Percentiles rank a stretch among this genome's conserved stretches.
These are phyloP conservation scores for Neurospora sp. DNA, from an alignment of 495 filamentous ascomycete genomes.

Conservation along the genomic window DNA sequence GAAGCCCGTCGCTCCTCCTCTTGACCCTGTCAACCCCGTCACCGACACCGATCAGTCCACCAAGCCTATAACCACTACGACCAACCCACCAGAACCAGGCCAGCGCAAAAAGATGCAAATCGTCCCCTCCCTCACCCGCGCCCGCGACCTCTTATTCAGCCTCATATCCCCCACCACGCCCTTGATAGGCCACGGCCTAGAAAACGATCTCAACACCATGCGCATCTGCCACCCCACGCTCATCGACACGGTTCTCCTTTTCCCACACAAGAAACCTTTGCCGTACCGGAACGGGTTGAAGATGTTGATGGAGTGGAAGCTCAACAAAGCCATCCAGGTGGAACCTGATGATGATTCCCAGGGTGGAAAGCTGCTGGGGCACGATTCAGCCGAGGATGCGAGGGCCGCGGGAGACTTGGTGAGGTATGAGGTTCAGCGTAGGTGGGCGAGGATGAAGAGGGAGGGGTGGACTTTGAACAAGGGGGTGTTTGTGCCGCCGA, in stretches of 20 bases:
- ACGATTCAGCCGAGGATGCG: conserved; percentile 86
- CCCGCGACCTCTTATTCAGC: conserved; percentile 61
- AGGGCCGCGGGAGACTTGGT: conserved; percentile 80
- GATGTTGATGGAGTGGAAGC: conserved; percentile 48
- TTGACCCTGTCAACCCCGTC: not conserved
- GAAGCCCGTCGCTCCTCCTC: conserved; percentile 1
- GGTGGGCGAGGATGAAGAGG: conserved; percentile 52
- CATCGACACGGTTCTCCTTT: conserved; percentile 80
- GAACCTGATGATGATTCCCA: conserved; percentile 38
- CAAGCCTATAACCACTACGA: not conserved
- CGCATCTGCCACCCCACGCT: conserved; percentile 76
- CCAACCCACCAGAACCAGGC: not conserved
- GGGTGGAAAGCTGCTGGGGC: conserved; percentile 39
- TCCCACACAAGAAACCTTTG: conserved; percentile 62
- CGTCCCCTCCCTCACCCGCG: conserved; percentile 57
- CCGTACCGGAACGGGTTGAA: conserved; percentile 70
- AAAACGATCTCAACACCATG: conserved; percentile 82
- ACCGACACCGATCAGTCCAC: not conserved
- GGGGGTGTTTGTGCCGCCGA: conserved; percentile 40
- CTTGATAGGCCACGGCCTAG: conserved; percentile 84
- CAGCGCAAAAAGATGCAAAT: conserved; percentile 43
- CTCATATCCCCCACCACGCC: conserved; percentile 64
- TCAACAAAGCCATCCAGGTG: conserved; percentile 69
- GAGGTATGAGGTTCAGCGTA: conserved; percentile 49
- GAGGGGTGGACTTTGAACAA: conserved; percentile 51